A percentile compares a stretch with the other conserved stretches of the same genome.
These are phyloP conservation scores for Chytriomyces confervae DNA, from an alignment of 192 early-diverging fungal species.

Conservation along the genomic window DNA sequence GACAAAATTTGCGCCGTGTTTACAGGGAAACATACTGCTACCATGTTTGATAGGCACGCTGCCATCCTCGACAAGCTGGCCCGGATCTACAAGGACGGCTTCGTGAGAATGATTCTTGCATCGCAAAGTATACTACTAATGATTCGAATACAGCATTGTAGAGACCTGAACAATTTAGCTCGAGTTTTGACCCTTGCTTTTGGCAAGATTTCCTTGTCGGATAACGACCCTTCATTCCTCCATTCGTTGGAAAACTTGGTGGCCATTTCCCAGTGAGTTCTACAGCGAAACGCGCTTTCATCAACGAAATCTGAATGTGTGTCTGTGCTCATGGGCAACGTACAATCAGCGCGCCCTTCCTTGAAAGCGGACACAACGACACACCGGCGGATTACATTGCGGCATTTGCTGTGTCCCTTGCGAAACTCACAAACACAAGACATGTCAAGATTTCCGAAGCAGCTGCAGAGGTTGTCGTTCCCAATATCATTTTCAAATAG, in stretches of 20 bases:
- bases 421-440: constrained; percentile 9
- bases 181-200: not conserved
- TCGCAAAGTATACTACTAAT: not conserved
- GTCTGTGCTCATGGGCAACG: too few species aligned
- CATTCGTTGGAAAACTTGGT: not conserved
- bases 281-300: too few species aligned
- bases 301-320: too few species aligned
- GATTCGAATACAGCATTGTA: not conserved
- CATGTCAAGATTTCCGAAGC: not conserved
- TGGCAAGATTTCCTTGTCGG: not conserved
- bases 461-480: not conserved
- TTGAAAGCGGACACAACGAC: too few species aligned
- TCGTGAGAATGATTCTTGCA: constrained; percentile 9
- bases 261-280: not conserved
- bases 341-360: too few species aligned
- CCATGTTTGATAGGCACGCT: constrained; percentile 37
- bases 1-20: constrained; percentile 23
- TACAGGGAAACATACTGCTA: constrained; percentile 31
- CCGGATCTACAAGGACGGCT: constrained; percentile 19
- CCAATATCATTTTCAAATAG: too few species aligned
- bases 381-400: constrained; percentile 26
- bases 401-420: constrained; percentile 3
- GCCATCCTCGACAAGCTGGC: constrained; percentile 26
- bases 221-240: not conserved
- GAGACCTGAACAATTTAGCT: not conserved